phyloP scores from a whole-genome alignment of 306 rosid species.

The Casuarina equisetifolia region DNA sequence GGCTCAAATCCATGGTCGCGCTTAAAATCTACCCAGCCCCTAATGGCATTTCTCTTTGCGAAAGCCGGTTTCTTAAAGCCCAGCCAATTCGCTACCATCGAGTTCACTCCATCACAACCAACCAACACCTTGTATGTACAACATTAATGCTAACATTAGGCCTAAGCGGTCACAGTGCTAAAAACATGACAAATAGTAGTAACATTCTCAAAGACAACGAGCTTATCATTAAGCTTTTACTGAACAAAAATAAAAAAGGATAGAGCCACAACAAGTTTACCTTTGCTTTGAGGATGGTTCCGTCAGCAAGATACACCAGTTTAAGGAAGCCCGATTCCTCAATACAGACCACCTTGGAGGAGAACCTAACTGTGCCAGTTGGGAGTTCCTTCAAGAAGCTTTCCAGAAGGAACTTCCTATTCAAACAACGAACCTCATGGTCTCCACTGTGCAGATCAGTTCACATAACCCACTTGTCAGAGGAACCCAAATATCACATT shows the following conservation, averaged over 20 bases:
- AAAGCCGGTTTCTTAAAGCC: slow-evolving; percentile 16
- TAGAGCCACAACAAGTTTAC: neutral
- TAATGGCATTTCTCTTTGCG: slow-evolving; percentile 30
- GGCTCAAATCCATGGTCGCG: slow-evolving; percentile 27
- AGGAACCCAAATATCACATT: too few species aligned
- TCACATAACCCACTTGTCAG: neutral
- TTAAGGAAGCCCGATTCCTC: slow-evolving; percentile 4
- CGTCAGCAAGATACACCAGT: slow-evolving; percentile 2
- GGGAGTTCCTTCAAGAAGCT: slow-evolving; percentile 2
- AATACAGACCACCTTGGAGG: slow-evolving; percentile 10
- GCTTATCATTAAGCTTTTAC: neutral
- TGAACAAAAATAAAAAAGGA: neutral
- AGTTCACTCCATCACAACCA: slow-evolving; percentile 39
- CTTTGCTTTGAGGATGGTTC: slow-evolving; percentile 7
- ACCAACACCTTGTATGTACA: slow-evolving; percentile 14
- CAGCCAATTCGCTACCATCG: slow-evolving; percentile 28
- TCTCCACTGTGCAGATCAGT: slow-evolving; percentile 3
- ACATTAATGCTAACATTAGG: neutral
- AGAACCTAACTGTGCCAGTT: neutral
- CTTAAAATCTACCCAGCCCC: slow-evolving; percentile 3
- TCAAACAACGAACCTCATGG: slow-evolving; percentile 9
- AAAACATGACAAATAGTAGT: neutral
- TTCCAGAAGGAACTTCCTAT: neutral
- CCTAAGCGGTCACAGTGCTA: neutral
- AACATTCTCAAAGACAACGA: neutral